phyloP scores from a whole-genome alignment of 1,284 basidiomycete genomes.

The Neonothopanus nambi region DNA sequence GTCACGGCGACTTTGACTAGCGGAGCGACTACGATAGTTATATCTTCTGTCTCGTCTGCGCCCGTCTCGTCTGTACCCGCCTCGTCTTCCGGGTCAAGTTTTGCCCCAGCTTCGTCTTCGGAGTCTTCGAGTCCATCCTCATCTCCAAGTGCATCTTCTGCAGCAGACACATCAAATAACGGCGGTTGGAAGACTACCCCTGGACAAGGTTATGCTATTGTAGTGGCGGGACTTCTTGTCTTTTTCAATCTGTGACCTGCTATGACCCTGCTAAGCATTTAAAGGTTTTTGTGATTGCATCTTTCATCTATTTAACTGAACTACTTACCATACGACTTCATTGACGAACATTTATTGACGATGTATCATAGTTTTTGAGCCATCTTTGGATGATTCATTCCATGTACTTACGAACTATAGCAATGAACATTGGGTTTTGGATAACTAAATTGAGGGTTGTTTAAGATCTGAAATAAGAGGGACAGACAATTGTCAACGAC shows the following conservation, averaged over 20 bases:
- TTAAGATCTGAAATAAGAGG: no score
- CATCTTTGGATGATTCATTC: no score
- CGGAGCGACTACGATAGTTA: not conserved
- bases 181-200: not conserved
- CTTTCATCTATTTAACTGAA: not conserved
- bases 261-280: no score
- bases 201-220: not conserved
- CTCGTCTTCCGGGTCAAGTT: no score
- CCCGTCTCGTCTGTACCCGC: not conserved
- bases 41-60: not conserved
- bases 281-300: not conserved
- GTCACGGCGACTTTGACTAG: not conserved
- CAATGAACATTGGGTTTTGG: no score
- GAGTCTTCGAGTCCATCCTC: not conserved
- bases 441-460: no score
- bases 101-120: no score
- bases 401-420: not conserved
- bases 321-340: not conserved
- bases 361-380: not conserved
- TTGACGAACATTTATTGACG: not conserved
- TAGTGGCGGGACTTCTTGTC: constrained; percentile 1
- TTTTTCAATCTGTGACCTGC: constrained; percentile 2
- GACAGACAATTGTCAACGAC: no score
- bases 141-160: not conserved
- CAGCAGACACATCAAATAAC: constrained; percentile 2